A percentile compares a stretch with the other conserved stretches of the same genome.
phyloP scores from a whole-genome alignment of 2,329 filamentous ascomycete genomes.

The Cladophialophora carrionii region DNA sequence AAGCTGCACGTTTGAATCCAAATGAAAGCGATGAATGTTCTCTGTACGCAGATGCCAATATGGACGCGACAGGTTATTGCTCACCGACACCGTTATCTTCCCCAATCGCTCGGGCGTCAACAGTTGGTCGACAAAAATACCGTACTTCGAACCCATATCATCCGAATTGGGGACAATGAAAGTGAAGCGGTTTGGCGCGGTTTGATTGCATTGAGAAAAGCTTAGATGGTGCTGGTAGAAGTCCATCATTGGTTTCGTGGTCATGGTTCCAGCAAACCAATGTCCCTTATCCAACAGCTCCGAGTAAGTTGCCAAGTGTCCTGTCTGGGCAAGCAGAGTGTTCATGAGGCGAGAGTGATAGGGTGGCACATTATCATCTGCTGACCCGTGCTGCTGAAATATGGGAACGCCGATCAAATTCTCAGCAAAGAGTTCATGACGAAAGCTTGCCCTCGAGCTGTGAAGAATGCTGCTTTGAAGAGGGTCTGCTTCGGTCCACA shows the following conservation, averaged over 20 bases:
- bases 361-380: constrained; percentile 62
- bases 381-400: constrained; percentile 60
- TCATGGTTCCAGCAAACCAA: constrained; percentile 61
- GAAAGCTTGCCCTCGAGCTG: constrained; percentile 56
- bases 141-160: constrained; percentile 57
- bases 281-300: constrained; percentile 57
- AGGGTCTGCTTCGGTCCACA: constrained; percentile 62
- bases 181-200: constrained; percentile 47
- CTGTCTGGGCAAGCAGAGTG: constrained; percentile 52
- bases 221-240: constrained; percentile 53
- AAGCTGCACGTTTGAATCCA: constrained; percentile 32
- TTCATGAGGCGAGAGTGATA: constrained; percentile 61
- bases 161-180: constrained; percentile 57
- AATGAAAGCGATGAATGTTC: constrained; percentile 51
- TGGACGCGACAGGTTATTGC: neutral
- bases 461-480: constrained; percentile 53
- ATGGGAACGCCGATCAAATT: constrained; percentile 59
- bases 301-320: constrained; percentile 51
- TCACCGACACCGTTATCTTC: constrained; percentile 48
- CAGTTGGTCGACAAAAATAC: constrained; percentile 57
- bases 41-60: constrained; percentile 49
- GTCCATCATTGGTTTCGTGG: constrained; percentile 51
- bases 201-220: constrained; percentile 18
- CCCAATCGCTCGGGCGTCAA: constrained; percentile 56
- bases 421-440: constrained; percentile 58